These are phyloP conservation scores for Aspergillus fumigatiaffinis DNA, from an alignment of 2,329 filamentous ascomycete genomes.

Conservation along the genomic window DNA sequence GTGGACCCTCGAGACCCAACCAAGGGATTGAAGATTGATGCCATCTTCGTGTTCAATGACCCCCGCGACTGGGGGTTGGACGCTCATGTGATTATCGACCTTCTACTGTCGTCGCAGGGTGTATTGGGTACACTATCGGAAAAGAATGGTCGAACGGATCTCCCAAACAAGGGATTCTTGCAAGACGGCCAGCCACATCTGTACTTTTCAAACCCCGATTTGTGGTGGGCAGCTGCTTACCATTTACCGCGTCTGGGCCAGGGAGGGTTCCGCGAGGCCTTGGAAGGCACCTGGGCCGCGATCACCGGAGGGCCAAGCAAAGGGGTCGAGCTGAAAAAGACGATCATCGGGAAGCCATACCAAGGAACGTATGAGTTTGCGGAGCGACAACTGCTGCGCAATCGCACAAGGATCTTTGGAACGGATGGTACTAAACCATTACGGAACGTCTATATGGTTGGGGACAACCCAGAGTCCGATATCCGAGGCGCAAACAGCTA, in stretches of 20 bases:
- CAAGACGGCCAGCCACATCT: constrained; percentile 74
- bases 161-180: constrained; percentile 76
- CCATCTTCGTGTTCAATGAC: constrained; percentile 92
- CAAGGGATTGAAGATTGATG: constrained; percentile 71
- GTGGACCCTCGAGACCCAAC: constrained; percentile 39
- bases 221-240: constrained; percentile 84
- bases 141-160: constrained; percentile 61
- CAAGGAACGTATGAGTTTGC: constrained; percentile 77
- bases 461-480: constrained; percentile 85
- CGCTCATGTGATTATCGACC: constrained; percentile 75
- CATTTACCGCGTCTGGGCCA: constrained; percentile 84
- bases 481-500: constrained; percentile 83
- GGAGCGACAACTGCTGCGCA: constrained; percentile 64
- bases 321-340: constrained; percentile 57
- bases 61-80: constrained; percentile 95
- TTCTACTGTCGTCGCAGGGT: constrained; percentile 74
- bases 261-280: constrained; percentile 79
- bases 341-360: constrained; percentile 79
- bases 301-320: constrained; percentile 57
- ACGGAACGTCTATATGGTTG: constrained; percentile 85
- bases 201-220: constrained; percentile 86
- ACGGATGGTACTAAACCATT: constrained; percentile 46
- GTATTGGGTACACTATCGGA: constrained; percentile 74
- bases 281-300: constrained; percentile 74
- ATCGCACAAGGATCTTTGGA: constrained; percentile 51